Percentiles rank a stretch among this genome's conserved stretches.
phyloP scores from a whole-genome alignment of 2,329 filamentous ascomycete genomes.

The Epichloe uncinata region DNA sequence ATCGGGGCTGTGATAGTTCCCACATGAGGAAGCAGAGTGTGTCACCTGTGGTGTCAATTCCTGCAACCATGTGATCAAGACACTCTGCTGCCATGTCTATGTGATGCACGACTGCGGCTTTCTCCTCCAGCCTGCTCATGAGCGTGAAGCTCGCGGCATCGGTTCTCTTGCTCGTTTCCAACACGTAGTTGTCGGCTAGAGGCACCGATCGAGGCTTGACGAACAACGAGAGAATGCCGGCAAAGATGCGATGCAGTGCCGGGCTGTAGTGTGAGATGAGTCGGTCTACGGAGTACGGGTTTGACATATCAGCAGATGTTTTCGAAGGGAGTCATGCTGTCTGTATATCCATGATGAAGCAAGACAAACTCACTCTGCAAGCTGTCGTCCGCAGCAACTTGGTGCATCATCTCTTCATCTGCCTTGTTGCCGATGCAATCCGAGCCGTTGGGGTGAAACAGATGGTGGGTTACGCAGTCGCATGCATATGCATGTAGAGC shows the following conservation, averaged over 20 bases:
- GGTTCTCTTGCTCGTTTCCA: constrained; percentile 33
- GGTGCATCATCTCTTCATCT: constrained; percentile 55
- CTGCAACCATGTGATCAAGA: constrained; percentile 58
- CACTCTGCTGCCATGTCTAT: constrained; percentile 53
- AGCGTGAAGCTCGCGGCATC: constrained; percentile 42
- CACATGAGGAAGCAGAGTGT: constrained; percentile 59
- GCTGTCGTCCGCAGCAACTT: constrained; percentile 54
- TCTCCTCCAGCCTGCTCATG: constrained; percentile 42
- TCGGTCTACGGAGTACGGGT: constrained; percentile 31
- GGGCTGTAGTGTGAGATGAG: constrained; percentile 46
- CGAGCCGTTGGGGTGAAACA: constrained; percentile 54
- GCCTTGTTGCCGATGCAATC: constrained; percentile 40
- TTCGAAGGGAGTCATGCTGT: neutral
- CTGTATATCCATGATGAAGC: neutral
- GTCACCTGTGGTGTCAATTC: constrained; percentile 60
- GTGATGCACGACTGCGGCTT: constrained; percentile 31
- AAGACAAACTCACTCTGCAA: constrained; percentile 38
- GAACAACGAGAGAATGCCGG: constrained; percentile 31
- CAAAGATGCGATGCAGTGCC: constrained; percentile 32
- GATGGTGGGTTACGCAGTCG: constrained; percentile 54
- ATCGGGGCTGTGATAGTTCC: constrained; percentile 50
- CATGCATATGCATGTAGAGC: constrained; percentile 53
- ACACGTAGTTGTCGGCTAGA: constrained; percentile 44
- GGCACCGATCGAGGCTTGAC: constrained; percentile 44
- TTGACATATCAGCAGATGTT: neutral